These are phyloP conservation scores for Juncus effusus DNA, from an alignment of 176 grass and related monocot species.

Conservation along the genomic window DNA sequence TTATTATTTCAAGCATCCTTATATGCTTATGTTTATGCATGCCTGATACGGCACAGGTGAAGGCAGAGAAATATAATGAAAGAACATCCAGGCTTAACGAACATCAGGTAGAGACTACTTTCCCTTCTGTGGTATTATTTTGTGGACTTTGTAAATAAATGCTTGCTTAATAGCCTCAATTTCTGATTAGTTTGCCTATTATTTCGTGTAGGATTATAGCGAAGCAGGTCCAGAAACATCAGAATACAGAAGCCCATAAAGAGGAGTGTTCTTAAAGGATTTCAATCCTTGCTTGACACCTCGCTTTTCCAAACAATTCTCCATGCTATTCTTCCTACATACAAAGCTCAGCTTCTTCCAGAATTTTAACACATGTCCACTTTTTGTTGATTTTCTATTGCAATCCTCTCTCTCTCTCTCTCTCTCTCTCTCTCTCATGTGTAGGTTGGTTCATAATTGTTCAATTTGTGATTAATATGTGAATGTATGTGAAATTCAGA, in stretches of 20 bases:
- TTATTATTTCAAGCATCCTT: not conserved
- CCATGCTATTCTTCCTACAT: too few relatives aligned
- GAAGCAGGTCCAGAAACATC: conserved; percentile 47
- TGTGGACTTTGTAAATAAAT: not conserved
- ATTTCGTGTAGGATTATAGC: conserved; percentile 55
- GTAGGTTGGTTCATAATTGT: too few relatives aligned
- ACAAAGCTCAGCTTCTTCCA: too few relatives aligned
- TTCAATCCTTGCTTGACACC: conserved; percentile 95
- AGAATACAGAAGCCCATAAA: conserved; percentile 59
- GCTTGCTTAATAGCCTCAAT: not conserved
- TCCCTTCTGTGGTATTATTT: conserved; percentile 49
- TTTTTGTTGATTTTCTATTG: too few relatives aligned
- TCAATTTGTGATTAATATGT: too few relatives aligned
- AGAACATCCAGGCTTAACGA: conserved; percentile 47
- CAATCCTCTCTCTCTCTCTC: too few relatives aligned
- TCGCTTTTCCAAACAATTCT: conserved; percentile 62
- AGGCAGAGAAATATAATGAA: conserved; percentile 58
- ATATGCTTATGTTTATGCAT: not conserved
- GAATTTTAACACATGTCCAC: too few relatives aligned
- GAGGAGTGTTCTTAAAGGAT: conserved; percentile 92
- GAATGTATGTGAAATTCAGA: too few relatives aligned
- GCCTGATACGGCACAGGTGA: conserved; percentile 47
- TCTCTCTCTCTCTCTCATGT: too few relatives aligned
- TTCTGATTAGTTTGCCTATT: too few relatives aligned
- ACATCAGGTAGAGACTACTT: conserved; percentile 32